These are phyloP conservation scores for Babjeviella inositovora DNA, from an alignment of 805 yeast species.

Conservation along the genomic window DNA sequence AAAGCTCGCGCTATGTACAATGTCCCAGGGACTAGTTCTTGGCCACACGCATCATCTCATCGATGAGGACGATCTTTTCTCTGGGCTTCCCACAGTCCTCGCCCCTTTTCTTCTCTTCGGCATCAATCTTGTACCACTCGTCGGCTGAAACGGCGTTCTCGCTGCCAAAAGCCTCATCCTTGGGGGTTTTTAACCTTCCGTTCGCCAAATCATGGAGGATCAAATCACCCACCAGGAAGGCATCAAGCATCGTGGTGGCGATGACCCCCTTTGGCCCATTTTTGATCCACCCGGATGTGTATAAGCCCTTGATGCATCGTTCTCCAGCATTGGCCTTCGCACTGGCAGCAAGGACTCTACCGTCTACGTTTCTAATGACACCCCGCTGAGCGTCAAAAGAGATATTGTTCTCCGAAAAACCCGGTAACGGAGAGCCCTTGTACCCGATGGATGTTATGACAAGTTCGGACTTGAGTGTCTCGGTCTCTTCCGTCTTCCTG, in stretches of 20 bases:
- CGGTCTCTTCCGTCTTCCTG: constrained; percentile 7
- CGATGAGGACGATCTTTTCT: constrained; percentile 31
- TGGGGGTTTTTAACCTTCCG: constrained; percentile 8
- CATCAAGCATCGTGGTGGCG: constrained; percentile 77
- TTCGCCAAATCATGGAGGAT: constrained; percentile 38
- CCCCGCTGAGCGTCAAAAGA: constrained; percentile 28
- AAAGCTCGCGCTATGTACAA: no score
- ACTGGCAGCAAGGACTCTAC: constrained; percentile 17
- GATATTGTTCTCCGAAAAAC: constrained; percentile 31
- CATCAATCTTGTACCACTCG: constrained; percentile 48
- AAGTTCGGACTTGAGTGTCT: constrained; percentile 33
- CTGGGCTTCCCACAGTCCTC: constrained; percentile 29
- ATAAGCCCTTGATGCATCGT: constrained; percentile 26
- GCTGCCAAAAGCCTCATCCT: constrained; percentile 4
- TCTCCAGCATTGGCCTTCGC: constrained; percentile 10
- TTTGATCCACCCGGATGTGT: constrained; percentile 84
- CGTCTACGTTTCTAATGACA: constrained; percentile 25
- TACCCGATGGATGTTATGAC: constrained; percentile 78
- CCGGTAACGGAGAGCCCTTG: constrained; percentile 47
- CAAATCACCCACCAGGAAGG: constrained; percentile 57
- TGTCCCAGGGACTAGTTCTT: no score
- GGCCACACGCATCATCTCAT: constrained; percentile 34
- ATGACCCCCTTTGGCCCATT: constrained; percentile 83
- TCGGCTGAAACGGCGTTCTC: constrained; percentile 33
- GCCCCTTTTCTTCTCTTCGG: constrained; percentile 35